Evolutionary conservation across 2,329 filamentous ascomycete species (phyloP), one percentile per base, ranked within the genome.

Genomic region (Graphilbum fragrans): DNA sequence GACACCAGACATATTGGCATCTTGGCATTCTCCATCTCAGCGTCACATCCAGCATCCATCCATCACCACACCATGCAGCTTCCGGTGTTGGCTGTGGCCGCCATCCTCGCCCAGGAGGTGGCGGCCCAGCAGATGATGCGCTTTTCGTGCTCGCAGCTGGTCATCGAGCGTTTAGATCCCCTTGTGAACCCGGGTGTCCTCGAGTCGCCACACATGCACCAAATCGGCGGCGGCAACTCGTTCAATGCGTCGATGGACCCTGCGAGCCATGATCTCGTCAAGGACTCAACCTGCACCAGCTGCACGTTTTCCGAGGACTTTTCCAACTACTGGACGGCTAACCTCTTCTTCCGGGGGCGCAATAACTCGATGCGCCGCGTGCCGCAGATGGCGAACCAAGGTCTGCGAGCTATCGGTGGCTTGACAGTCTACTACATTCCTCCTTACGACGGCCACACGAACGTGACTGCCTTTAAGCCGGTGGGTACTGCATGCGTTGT

Each of bases 391-490:
- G 39, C 39, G 25, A 45, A 45, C 39, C 39, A 37, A 20, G 43
- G 43, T 8, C 27, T 45, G 25, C 32, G 33, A 3, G 43, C 39
- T 5, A 23, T 37, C 27, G 39, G 39, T 20, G 43, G 43, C n/a
- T 55, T 65, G 7, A 61, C 61, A 1, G 59, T 65, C 5, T 65
- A 65, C 48, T 65, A 65, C 41, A 62, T 64, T 19, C 54, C 55
- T 33, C 59, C 60, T 2, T 59, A 58, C 20, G 60, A 59, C 34
- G 61, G 61, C 45, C n/a, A n/a, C n/a, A 53, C 52, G n/a, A 56
- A 55, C 35, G 58, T 66, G 23, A 67, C 62, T 1, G 62, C 61
- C 10, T 67, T 67, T 52, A 61, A 59, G 43, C 57, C 62, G n/a
- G n/a, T n/a, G n/a, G n/a, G n/a, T n/a, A n/a, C n/a, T n/a, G n/a